These are phyloP conservation scores for Beauveria varroae DNA, from an alignment of 2,329 filamentous ascomycete genomes.

Conservation along the genomic window DNA sequence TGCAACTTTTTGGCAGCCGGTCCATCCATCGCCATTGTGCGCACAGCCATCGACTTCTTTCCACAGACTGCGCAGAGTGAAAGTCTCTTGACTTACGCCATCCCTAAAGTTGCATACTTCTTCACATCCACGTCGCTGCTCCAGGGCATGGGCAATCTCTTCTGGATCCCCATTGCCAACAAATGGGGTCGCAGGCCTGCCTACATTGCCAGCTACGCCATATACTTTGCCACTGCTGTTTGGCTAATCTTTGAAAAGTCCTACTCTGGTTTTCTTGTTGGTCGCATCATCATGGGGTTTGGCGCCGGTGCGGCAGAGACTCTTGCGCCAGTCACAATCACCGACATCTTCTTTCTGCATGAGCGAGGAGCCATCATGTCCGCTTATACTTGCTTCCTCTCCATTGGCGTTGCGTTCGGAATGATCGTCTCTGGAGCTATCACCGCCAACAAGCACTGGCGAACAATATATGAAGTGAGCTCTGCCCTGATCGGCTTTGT, in stretches of 20 bases:
- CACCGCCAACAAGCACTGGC: slow-evolving; percentile 40
- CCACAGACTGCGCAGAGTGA: slow-evolving; percentile 24
- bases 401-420: slow-evolving; percentile 34
- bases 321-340: slow-evolving; percentile 42
- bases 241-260: slow-evolving; percentile 36
- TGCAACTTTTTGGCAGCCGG: slow-evolving; percentile 51
- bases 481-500: slow-evolving; percentile 41
- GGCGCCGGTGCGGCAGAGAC: slow-evolving; percentile 46
- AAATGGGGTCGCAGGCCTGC: slow-evolving; percentile 37
- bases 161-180: slow-evolving; percentile 39
- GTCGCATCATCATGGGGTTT: slow-evolving; percentile 44
- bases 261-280: slow-evolving; percentile 35
- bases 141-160: slow-evolving; percentile 39
- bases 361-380: slow-evolving; percentile 46
- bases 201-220: slow-evolving; percentile 35
- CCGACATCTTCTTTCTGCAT: slow-evolving; percentile 51
- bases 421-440: slow-evolving; percentile 40
- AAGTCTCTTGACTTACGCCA: slow-evolving; percentile 23
- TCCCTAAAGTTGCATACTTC: slow-evolving; percentile 43
- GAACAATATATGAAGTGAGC: slow-evolving; percentile 44
- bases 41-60: slow-evolving; percentile 40
- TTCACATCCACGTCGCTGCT: slow-evolving; percentile 43
- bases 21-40: slow-evolving; percentile 42
- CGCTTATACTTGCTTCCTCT: slow-evolving; percentile 33
- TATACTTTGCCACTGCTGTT: slow-evolving; percentile 34